Evolutionary conservation across 2,329 filamentous ascomycete species (phyloP), one percentile per base, ranked within the genome.

Genomic region (Nemania sp.): DNA sequence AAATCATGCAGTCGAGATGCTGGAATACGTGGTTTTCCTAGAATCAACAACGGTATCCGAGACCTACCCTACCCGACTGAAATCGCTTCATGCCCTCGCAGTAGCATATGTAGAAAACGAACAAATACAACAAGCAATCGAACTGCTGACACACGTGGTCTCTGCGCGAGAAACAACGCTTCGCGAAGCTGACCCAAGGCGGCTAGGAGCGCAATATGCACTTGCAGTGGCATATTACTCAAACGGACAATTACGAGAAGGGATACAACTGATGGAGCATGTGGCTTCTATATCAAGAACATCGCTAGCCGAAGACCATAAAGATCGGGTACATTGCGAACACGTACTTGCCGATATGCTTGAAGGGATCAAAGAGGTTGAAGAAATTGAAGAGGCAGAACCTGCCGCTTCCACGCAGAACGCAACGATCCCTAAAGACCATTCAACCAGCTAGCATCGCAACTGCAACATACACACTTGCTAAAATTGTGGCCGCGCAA

Each of bases 1-100:
- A 12, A 9, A 49, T 6, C 5, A 43, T 2, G 57, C 51, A 7
- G 47, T 55, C 4, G 29, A 37, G 20, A 35, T 50, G 9, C 17
- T 59, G 17, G 46, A 60, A 20, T 40, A 43, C 43, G 46, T 57
- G n/a, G 45, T 49, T 13, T 10, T 12, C 9, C 25, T 58, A 17
- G n/a, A n/a, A n/a, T n/a, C n/a, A n/a, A n/a, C n/a, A n/a, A n/a
- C n/a, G n/a, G n/a, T n/a, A n/a, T n/a, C 34, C 25, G 45, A 10
- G 29, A 12, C 21, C 5, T 4, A 47, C 48, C 11, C 35, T 53
- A n/a, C 2, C 21, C 48, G 47, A 40, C 52, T 60, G 10, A 4
- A 17, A 18, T 55, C 29, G 3, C 35, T 52, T 20, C 29, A 47
- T 5, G 34, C 4, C 15, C 55, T 58, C 34, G 55, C 48, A 37